Conservation (phyloP, 208 protist genomes). For the Giardia duodenalis region DNA sequence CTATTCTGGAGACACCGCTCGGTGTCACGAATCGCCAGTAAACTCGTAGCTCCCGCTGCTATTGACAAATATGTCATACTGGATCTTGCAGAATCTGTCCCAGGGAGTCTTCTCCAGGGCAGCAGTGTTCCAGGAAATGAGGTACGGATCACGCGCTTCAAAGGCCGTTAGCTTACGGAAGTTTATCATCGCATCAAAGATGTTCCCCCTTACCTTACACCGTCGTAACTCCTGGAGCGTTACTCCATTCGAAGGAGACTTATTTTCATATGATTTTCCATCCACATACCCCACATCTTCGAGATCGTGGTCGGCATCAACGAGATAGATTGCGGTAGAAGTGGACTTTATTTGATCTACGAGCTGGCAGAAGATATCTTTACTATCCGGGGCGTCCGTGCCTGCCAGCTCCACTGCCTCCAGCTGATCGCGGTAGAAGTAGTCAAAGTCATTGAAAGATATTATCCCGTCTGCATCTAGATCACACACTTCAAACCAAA, state of each 20-base stretch:
- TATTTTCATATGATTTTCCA: not conserved
- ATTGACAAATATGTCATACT: not conserved
- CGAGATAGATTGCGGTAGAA: not conserved
- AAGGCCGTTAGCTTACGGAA: slow-evolving; percentile 23
- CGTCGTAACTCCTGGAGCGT: not conserved
- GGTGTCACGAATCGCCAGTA: too few relatives aligned
- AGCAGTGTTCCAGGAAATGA: not conserved
- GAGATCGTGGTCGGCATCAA: not conserved
- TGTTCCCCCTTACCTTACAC: not conserved
- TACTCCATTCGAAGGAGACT: not conserved
- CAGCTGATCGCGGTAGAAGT: slow-evolving; percentile 33
- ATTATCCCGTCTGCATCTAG: slow-evolving; percentile 42
- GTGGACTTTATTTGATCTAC: not conserved
- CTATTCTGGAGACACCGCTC: too few relatives aligned
- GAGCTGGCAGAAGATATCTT: slow-evolving; percentile 35
- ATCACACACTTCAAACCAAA: slow-evolving; percentile 42
- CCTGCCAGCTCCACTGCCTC: slow-evolving; percentile 21
- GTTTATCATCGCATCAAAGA: slow-evolving; percentile 31
- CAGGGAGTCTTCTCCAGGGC: slow-evolving; percentile 1
- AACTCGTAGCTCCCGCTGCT: not conserved
- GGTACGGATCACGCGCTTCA: slow-evolving; percentile 16
- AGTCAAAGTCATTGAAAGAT: slow-evolving; percentile 27
- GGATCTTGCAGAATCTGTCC: not conserved
- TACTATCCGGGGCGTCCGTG: not conserved
- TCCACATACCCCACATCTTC: not conserved